Evolutionary conservation across 148 eudicot species (phyloP).

Genomic region (Euryodendron excelsum): DNA sequence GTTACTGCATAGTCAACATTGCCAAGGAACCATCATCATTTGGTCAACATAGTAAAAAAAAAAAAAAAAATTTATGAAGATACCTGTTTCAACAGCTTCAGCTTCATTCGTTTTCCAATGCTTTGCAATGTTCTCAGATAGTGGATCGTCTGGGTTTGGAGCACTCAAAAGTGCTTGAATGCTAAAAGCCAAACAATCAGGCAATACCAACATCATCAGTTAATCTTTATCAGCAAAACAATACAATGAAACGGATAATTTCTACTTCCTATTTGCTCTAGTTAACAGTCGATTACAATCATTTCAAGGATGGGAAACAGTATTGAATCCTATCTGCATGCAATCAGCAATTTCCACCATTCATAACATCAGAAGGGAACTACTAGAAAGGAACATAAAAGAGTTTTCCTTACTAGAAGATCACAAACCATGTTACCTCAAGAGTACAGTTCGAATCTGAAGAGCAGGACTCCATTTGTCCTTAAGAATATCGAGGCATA

Average conservation of each 20-base stretch:
- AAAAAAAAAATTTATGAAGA: not conserved
- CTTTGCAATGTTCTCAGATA: conserved; percentile 96
- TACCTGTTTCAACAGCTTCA: conserved; percentile 99
- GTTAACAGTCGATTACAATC: too few relatives aligned
- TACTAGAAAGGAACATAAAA: not conserved
- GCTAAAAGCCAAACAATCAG: conserved; percentile 33
- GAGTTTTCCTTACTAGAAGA: not conserved
- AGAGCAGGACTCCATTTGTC: conserved; percentile 99
- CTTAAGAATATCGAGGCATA: conserved; percentile 97
- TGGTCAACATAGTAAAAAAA: too few relatives aligned
- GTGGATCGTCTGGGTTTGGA: conserved; percentile 98
- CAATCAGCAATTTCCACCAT: not conserved
- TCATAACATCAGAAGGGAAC: not conserved
- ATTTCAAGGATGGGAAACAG: not conserved
- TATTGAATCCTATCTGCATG: not conserved
- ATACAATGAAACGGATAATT: too few relatives aligned
- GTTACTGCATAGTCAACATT: too few relatives aligned
- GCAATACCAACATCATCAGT: not conserved
- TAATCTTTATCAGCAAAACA: not conserved
- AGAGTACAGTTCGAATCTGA: conserved; percentile 93
- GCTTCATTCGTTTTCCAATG: conserved; percentile 92
- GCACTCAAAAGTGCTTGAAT: conserved; percentile 98
- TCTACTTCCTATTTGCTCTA: too few relatives aligned
- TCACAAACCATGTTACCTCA: conserved; percentile 50
- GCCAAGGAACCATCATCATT: too few relatives aligned